These are phyloP conservation scores for Vigna radiata DNA, from an alignment of 306 rosid genomes.

Conservation along the genomic window DNA sequence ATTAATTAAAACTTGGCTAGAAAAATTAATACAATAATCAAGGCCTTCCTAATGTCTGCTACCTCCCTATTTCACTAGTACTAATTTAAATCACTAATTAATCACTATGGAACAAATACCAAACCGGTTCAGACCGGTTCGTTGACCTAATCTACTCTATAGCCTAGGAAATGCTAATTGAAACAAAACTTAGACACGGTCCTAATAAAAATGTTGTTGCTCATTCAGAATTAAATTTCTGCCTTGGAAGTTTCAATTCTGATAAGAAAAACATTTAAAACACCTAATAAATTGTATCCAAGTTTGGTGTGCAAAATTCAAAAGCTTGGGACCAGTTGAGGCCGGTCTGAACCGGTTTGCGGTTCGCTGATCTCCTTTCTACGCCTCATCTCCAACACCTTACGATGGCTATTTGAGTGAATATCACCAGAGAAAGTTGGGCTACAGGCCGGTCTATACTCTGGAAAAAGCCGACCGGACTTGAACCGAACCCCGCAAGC, in stretches of 20 bases:
- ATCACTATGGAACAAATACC: constrained; percentile 36
- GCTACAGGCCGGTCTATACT: constrained; percentile 93
- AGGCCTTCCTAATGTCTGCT: constrained; percentile 47
- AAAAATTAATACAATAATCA: constrained; percentile 43
- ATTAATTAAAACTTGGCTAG: constrained; percentile 24
- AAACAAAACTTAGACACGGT: neutral
- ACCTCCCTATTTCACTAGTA: constrained; percentile 40
- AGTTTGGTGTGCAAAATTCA: constrained; percentile 8
- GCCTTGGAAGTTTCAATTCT: neutral
- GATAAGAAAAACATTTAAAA: neutral
- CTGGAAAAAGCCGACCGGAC: constrained; percentile 92
- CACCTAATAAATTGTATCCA: neutral
- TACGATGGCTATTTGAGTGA: constrained; percentile 91
- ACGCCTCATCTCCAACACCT: constrained; percentile 85
- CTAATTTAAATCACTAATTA: constrained; percentile 42
- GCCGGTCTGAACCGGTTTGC: constrained; percentile 44
- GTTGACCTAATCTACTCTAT: constrained; percentile 10
- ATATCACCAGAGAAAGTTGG: constrained; percentile 71
- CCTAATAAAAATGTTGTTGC: too few relatives aligned
- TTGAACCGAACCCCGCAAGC: constrained; percentile 94
- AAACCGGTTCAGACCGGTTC: constrained; percentile 42
- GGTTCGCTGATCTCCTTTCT: constrained; percentile 59
- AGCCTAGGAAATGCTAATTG: neutral
- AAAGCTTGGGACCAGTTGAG: constrained; percentile 50
- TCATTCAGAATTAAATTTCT: too few relatives aligned